Evolutionary conservation across 2,329 filamentous ascomycete species (phyloP).

Genomic region (Drechslerella dactyloides): DNA sequence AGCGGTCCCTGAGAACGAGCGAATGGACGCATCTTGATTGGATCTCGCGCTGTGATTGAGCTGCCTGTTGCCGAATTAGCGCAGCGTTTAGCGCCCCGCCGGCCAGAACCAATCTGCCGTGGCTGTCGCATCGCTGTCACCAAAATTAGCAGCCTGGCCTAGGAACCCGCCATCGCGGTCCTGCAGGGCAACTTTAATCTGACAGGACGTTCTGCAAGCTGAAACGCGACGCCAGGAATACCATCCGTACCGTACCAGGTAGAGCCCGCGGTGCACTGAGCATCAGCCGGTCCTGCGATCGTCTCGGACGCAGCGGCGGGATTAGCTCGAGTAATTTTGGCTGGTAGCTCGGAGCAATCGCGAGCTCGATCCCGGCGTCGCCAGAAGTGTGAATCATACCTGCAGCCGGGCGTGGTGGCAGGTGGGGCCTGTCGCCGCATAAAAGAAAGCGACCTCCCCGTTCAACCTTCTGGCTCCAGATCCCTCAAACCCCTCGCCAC

Average conservation of each 20-base stretch:
- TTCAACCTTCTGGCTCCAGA: constrained; percentile 34
- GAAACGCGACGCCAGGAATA: not conserved
- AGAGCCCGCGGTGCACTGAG: no score
- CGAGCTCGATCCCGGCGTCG: not conserved
- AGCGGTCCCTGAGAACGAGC: not conserved
- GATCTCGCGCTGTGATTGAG: not conserved
- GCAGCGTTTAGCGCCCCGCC: constrained; percentile 36
- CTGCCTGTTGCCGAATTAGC: constrained; percentile 19
- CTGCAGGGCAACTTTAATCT: constrained; percentile 19
- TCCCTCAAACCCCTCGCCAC: constrained; percentile 7
- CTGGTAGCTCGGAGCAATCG: not conserved
- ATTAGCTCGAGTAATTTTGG: no score
- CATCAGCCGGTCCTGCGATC: not conserved
- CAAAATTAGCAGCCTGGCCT: constrained; percentile 43
- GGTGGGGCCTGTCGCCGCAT: constrained; percentile 34
- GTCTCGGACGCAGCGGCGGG: not conserved
- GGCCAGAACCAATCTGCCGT: constrained; percentile 30
- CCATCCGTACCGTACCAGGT: no score
- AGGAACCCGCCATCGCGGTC: constrained; percentile 6
- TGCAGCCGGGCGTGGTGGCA: constrained; percentile 26
- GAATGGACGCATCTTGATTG: constrained; percentile 19
- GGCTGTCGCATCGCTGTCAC: constrained; percentile 14
- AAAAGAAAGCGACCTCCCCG: constrained; percentile 34
- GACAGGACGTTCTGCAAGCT: not conserved
- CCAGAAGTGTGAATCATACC: constrained; percentile 38